These are phyloP conservation scores for Scleroderma citrinum DNA, from an alignment of 768 basidiomycete genomes.

Conservation along the genomic window DNA sequence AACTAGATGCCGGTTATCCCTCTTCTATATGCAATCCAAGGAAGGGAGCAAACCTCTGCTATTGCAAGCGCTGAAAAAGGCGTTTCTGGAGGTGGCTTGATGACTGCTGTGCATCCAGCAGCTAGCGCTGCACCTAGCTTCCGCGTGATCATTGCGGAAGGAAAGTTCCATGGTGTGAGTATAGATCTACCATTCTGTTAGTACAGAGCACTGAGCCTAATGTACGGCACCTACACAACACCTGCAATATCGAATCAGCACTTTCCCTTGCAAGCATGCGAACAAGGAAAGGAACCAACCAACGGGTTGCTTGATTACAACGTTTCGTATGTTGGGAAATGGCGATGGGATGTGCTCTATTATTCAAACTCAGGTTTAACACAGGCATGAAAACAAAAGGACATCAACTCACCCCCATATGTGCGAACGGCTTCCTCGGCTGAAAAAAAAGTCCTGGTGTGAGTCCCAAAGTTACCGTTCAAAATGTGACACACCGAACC, in stretches of 20 bases:
- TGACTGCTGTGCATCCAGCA: constrained; percentile 92
- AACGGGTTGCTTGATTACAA: constrained; percentile 91
- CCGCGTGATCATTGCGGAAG: constrained; percentile 91
- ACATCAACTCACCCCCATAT: constrained; percentile 63
- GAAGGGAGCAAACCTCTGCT: constrained; percentile 55
- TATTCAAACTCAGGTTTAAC: background rate
- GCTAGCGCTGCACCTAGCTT: constrained; percentile 87
- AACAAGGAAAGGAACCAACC: constrained; percentile 41
- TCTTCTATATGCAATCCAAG: background rate
- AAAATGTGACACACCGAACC: constrained; percentile 58
- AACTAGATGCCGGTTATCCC: constrained; percentile 41
- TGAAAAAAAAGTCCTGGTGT: constrained; percentile 16
- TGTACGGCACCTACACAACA: constrained; percentile 37
- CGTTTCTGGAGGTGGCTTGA: constrained; percentile 93
- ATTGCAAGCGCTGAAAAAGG: constrained; percentile 91
- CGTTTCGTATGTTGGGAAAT: constrained; percentile 62
- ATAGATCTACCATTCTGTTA: constrained; percentile 48
- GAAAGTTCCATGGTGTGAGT: constrained; percentile 90
- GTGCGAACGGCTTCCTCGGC: constrained; percentile 90
- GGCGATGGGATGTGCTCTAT: constrained; percentile 81
- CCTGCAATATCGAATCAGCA: constrained; percentile 23
- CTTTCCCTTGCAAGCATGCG: constrained; percentile 34
- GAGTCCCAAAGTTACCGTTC: background rate
- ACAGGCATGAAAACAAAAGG: background rate
- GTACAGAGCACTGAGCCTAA: background rate